Evolutionary conservation across 257 asterid species (phyloP).

Genomic region (Gardenia jasminoides): DNA sequence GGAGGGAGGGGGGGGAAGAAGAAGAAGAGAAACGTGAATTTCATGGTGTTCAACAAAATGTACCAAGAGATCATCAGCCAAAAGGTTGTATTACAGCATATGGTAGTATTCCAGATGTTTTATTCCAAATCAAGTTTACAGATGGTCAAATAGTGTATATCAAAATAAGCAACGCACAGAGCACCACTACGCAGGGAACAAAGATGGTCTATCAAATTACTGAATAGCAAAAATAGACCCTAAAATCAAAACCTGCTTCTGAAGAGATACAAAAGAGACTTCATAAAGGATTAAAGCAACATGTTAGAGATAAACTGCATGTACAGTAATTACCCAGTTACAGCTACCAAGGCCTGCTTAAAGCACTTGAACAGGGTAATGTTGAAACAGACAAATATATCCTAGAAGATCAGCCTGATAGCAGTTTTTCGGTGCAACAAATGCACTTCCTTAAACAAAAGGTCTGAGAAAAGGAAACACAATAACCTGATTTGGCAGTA

Average conservation of each 20-base stretch:
- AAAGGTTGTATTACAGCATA: not conserved
- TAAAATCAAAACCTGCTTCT: not conserved
- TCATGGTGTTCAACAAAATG: not conserved
- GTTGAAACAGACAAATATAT: not conserved
- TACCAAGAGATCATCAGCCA: not conserved
- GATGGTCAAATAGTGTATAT: not conserved
- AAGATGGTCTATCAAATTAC: not conserved
- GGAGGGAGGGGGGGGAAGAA: not conserved
- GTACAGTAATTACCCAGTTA: not conserved
- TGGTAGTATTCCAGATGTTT: not conserved
- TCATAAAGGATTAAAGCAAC: not conserved
- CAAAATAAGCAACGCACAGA: not conserved
- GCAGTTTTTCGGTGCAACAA: not conserved
- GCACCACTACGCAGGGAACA: too few species aligned
- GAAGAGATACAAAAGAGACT: not conserved
- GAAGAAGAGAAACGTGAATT: not conserved
- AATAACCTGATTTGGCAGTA: not conserved
- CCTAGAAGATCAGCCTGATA: not conserved
- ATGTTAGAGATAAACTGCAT: not conserved
- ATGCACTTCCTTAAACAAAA: not conserved
- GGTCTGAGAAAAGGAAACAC: not conserved
- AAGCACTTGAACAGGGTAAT: not conserved
- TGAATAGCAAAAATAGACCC: not conserved
- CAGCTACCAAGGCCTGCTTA: not conserved
- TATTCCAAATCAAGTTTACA: not conserved